Percentiles rank a stretch among this genome's conserved stretches.
These are phyloP conservation scores for Aspergillus kassunensis DNA, from an alignment of 495 filamentous ascomycete species.

Conservation along the genomic window DNA sequence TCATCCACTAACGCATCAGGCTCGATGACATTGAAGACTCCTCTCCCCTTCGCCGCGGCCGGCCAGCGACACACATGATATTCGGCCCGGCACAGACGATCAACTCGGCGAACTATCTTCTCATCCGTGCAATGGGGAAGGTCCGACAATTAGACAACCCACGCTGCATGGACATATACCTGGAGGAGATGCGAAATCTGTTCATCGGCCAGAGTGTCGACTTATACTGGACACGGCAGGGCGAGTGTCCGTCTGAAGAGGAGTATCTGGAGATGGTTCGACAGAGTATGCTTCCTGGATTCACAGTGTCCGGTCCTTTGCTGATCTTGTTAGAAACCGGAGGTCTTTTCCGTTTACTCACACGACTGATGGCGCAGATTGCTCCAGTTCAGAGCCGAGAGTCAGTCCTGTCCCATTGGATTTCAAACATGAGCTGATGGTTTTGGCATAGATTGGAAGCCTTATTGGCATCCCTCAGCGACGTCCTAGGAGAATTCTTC, in stretches of 20 bases:
- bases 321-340: constrained; percentile 29
- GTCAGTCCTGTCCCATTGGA: constrained; percentile 2
- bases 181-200: constrained; percentile 27
- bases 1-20: constrained; percentile 18
- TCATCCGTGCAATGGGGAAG: constrained; percentile 67
- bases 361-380: constrained; percentile 24
- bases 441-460: not conserved
- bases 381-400: constrained; percentile 5
- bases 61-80: constrained; percentile 32
- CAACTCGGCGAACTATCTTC: constrained; percentile 57
- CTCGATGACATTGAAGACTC: constrained; percentile 41
- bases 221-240: constrained; percentile 31
- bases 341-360: constrained; percentile 32
- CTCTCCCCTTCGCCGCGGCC: constrained; percentile 34
- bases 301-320: not conserved
- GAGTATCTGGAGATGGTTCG: constrained; percentile 36
- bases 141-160: constrained; percentile 34
- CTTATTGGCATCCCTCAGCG: constrained; percentile 8
- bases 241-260: constrained; percentile 21
- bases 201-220: constrained; percentile 36
- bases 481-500: constrained; percentile 29
- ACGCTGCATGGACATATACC: constrained; percentile 14
- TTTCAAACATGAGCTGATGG: not conserved
- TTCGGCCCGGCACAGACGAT: constrained; percentile 43
- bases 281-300: constrained; percentile 15